These are phyloP conservation scores for Alternaria angustiovoidea DNA, from an alignment of 2,329 filamentous ascomycete genomes.

Conservation along the genomic window DNA sequence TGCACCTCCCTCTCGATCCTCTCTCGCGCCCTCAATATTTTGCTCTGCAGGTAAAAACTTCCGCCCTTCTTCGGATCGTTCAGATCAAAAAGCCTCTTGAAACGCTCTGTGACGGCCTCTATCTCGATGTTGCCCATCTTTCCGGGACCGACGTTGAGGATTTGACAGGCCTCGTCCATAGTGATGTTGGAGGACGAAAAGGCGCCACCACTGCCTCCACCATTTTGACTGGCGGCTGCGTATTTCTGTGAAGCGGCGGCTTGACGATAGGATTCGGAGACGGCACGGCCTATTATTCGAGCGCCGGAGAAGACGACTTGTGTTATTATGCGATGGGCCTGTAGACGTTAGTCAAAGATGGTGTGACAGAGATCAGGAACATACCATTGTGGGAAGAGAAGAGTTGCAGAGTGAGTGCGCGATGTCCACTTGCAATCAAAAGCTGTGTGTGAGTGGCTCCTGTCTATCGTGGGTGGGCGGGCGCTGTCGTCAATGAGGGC, in stretches of 20 bases:
- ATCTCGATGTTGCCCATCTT: conserved; percentile 78
- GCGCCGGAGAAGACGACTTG: conserved; percentile 91
- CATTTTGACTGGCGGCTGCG: conserved; percentile 72
- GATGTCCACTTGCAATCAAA: background rate
- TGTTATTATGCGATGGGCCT: conserved; percentile 95
- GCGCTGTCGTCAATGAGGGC: conserved; percentile 24
- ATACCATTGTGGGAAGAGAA: conserved; percentile 33
- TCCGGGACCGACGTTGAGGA: conserved; percentile 93
- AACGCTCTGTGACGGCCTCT: conserved; percentile 81
- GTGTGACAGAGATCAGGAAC: conserved; percentile 3
- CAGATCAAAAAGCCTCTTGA: conserved; percentile 92
- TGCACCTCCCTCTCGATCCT: conserved; percentile 87
- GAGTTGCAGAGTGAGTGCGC: background rate
- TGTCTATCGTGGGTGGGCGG: conserved; percentile 19
- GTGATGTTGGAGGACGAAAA: conserved; percentile 77
- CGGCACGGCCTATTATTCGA: conserved; percentile 91
- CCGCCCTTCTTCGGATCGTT: conserved; percentile 97
- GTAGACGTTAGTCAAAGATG: conserved; percentile 33
- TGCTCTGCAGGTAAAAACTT: conserved; percentile 98
- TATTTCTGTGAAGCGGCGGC: conserved; percentile 87
- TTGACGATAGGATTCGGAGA: conserved; percentile 94
- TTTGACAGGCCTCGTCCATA: conserved; percentile 95
- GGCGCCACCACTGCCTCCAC: conserved; percentile 56
- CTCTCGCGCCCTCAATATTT: conserved; percentile 89
- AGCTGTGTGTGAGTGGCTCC: background rate